A percentile compares a stretch with the other conserved stretches of the same genome.
Evolutionary conservation across 768 basidiomycete species (phyloP).

Genomic region (Lentinula lateritia): DNA sequence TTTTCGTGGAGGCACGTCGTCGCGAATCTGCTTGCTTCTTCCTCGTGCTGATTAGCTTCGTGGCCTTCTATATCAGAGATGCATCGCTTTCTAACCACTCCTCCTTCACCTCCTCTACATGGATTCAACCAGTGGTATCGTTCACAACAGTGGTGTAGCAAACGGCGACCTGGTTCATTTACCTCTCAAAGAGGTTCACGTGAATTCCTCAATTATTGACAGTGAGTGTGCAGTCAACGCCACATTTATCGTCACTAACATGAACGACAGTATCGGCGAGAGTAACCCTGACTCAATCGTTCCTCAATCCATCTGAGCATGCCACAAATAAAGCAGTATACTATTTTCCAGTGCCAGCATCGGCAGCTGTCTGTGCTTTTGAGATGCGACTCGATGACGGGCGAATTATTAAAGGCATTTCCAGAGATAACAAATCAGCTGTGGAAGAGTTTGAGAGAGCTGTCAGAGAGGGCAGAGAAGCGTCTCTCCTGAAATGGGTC

Average conservation of each 20-base stretch:
- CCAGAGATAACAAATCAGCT: constrained; percentile 44
- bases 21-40: constrained; percentile 1
- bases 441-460: constrained; percentile 34
- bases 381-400: constrained; percentile 40
- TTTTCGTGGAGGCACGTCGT: not conserved
- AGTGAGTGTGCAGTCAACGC: constrained; percentile 20
- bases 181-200: constrained; percentile 33
- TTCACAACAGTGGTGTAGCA: constrained; percentile 8
- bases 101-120: not conserved
- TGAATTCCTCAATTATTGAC: constrained; percentile 37
- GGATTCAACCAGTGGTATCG: constrained; percentile 5
- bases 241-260: not conserved
- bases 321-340: constrained; percentile 45
- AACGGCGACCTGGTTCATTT: constrained; percentile 17
- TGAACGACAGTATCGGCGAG: constrained; percentile 34
- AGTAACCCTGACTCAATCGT: constrained; percentile 34
- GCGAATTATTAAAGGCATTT: constrained; percentile 35
- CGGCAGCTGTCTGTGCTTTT: constrained; percentile 51
- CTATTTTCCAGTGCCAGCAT: constrained; percentile 53
- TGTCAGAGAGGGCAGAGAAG: constrained; percentile 28
- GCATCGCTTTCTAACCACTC: not conserved
- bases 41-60: constrained; percentile 6
- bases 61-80: not conserved
- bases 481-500: constrained; percentile 44
- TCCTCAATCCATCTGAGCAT: constrained; percentile 28